Evolutionary conservation across 139 green algal species (phyloP).

Genomic region (Asterochloris erici): DNA sequence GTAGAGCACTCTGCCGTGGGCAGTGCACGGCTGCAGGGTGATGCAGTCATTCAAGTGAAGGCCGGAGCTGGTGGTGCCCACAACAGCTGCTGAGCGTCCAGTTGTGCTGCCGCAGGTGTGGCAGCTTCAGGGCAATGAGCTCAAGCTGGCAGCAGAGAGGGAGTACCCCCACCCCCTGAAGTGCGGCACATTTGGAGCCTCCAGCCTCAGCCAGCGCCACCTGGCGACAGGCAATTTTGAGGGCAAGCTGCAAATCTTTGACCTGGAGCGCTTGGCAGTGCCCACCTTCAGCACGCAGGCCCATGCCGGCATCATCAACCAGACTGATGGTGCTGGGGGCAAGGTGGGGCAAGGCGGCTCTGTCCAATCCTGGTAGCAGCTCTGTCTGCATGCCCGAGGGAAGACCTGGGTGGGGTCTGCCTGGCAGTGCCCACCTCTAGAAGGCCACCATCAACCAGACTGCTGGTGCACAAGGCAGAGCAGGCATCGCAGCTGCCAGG

Average conservation of each 20-base stretch:
- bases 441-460: too few species aligned
- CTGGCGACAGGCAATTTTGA: conserved; percentile 79
- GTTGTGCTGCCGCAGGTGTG: conserved; percentile 50
- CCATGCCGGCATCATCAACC: conserved; percentile 79
- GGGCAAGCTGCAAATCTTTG: conserved; percentile 66
- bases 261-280: conserved; percentile 55
- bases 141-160: conserved; percentile 49
- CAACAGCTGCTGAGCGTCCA: neutral
- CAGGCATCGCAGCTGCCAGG: too few species aligned
- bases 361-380: too few species aligned
- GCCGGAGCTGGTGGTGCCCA: neutral
- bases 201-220: conserved; percentile 44
- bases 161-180: conserved; percentile 68
- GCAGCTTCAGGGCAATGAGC: conserved; percentile 61
- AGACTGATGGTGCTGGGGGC: conserved; percentile 76
- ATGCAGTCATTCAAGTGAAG: neutral
- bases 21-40: neutral
- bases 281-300: conserved; percentile 60
- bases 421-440: too few species aligned
- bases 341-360: conserved; percentile 34
- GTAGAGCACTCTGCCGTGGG: neutral
- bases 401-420: too few species aligned
- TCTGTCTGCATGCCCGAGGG: too few species aligned
- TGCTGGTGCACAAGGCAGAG: too few species aligned
- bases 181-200: conserved; percentile 76